A percentile compares a stretch with the other conserved stretches of the same genome.
Conservation (phyloP, 1,284 basidiomycete species). For the Heterobasidion parviporum region DNA sequence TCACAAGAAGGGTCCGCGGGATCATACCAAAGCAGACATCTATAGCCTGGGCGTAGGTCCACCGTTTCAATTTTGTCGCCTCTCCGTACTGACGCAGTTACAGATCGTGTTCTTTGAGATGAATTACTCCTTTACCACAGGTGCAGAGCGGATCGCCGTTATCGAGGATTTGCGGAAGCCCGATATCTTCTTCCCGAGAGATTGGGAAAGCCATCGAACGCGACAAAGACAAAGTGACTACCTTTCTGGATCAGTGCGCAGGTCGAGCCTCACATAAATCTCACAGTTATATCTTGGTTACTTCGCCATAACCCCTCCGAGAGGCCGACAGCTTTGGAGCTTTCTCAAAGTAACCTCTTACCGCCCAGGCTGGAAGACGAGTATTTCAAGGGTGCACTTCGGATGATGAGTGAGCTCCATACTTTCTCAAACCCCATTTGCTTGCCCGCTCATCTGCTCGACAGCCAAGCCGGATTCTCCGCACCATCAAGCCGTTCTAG, state of each 20-base stretch:
- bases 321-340: constrained; percentile 78
- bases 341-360: constrained; percentile 75
- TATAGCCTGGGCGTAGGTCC: constrained; percentile 80
- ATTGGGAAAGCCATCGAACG: constrained; percentile 62
- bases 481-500: constrained; percentile 63
- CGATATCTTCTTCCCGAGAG: constrained; percentile 64
- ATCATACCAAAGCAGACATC: constrained; percentile 87
- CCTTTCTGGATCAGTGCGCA: too few species aligned
- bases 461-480: constrained; percentile 67
- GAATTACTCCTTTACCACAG: constrained; percentile 86
- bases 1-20: constrained; percentile 51
- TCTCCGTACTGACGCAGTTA: not conserved
- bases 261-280: too few species aligned
- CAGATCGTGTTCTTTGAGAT: constrained; percentile 97
- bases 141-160: constrained; percentile 79
- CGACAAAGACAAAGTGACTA: constrained; percentile 60
- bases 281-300: constrained; percentile 69
- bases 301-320: constrained; percentile 80
- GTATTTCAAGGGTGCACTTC: constrained; percentile 74
- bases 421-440: constrained; percentile 2
- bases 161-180: constrained; percentile 73
- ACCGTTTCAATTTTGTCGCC: not conserved
- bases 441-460: constrained; percentile 1
- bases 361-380: constrained; percentile 77
- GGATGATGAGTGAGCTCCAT: constrained; percentile 57